Base-by-base conservation (phyloP, 345 rosid species). In the Leavenworthia alabamica region DNA sequence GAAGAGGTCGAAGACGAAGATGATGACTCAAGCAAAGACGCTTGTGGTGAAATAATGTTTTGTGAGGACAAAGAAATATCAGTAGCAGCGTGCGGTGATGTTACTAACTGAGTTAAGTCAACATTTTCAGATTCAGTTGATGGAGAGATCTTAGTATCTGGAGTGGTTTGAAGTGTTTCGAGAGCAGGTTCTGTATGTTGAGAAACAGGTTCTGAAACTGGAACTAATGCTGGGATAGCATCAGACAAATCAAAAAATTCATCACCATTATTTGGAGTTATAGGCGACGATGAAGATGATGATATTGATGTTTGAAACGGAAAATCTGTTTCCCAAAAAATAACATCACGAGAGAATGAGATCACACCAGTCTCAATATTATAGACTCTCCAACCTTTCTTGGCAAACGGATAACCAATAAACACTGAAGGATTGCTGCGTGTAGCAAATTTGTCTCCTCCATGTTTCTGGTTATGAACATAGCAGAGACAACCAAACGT, bases 341-440 rank as follows among this genome's bases (percentile, higher is more conserved):
- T 2, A 0, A 15, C 44, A 14, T 40, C 19, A 0, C 20, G 10
- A 0, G 45, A 40, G 0, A 40, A 0, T 1, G 22, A 15, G 1
- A 40, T 8, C 1, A 15, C 11, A 0, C 45, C 9, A 0, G 44
- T 40, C 3, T 40, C 11, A 1, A 40, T 2, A 0, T 40, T 40
- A 0, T 40, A 40, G 0, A 40, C 45, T 0, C 20, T 2, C 45
- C 45, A 40, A 1, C 45, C 45, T 1, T 40, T 15, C 45, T 15
- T 40, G 1, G 10, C 45, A 15, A 40, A 40, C 0, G 45, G 36
- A 32, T 32, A 32, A 0, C 36, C n/a, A 1, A 32, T 32, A 0
- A 10, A 32, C 0, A 10, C 4, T 0, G n/a, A 9, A 0, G 5
- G 36, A 3, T 32, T 32, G 0, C 36, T 32, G 0, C n/a, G 12